Evolutionary conservation across 164 flowering plant genomes (phyloP).

Genomic region (Magnolia sinica): DNA sequence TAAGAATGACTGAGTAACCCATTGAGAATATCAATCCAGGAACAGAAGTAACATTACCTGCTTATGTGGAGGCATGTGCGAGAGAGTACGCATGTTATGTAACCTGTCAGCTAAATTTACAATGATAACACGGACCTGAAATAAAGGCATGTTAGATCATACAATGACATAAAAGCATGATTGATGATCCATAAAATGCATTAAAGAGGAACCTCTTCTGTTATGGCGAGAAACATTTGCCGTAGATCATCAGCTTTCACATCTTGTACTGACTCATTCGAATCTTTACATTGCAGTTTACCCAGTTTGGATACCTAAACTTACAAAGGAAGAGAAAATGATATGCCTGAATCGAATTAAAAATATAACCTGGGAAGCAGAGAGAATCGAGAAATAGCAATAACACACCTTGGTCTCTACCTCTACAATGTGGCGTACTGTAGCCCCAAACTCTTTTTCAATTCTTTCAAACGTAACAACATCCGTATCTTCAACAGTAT

Average conservation of each 20-base stretch:
- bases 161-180: neutral
- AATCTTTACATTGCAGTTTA: constrained; percentile 69
- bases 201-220: constrained; percentile 68
- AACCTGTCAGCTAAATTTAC: constrained; percentile 98
- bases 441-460: constrained; percentile 84
- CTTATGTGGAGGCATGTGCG: constrained; percentile 95
- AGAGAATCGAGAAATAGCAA: neutral
- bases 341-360: neutral
- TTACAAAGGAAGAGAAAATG: constrained; percentile 2
- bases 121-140: constrained; percentile 95
- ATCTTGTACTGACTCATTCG: constrained; percentile 72
- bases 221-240: constrained; percentile 99
- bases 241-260: constrained; percentile 96
- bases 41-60: constrained; percentile 45
- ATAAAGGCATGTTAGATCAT: neutral
- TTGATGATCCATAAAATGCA: neutral
- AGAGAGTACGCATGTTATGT: constrained; percentile 98
- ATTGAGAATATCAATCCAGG: constrained; percentile 6
- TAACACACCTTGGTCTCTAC: constrained; percentile 90
- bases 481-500: constrained; percentile 97
- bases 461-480: constrained; percentile 91
- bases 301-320: constrained; percentile 94
- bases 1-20: neutral
- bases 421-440: constrained; percentile 94
- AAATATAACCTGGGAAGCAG: neutral